Conservation (phyloP, 108 stramenopile genomes). For the Chaetoceros tenuissimus region DNA sequence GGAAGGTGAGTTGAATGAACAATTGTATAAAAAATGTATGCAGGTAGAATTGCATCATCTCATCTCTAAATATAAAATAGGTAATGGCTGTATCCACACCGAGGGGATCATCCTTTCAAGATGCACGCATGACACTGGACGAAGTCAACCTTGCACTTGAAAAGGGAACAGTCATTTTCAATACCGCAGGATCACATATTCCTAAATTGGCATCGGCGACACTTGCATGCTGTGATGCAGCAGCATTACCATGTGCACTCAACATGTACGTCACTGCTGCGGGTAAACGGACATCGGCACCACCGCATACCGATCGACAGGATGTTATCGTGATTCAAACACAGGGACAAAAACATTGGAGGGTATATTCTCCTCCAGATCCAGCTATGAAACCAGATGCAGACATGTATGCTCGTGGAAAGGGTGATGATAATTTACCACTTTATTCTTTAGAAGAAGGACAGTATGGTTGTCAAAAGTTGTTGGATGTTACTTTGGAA, state of each 20-base stretch:
- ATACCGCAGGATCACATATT: conserved; percentile 74
- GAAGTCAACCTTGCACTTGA: conserved; percentile 56
- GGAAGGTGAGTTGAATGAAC: conserved; percentile 33
- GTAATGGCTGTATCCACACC: conserved; percentile 60
- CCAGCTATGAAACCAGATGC: conserved; percentile 53
- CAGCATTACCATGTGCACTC: conserved; percentile 61
- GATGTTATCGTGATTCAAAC: conserved; percentile 90
- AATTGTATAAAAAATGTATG: neutral
- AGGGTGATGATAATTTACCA: conserved; percentile 69
- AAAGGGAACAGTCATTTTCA: conserved; percentile 81
- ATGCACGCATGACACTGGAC: conserved; percentile 65
- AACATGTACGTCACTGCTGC: conserved; percentile 84
- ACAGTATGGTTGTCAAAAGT: conserved; percentile 24
- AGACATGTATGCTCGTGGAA: conserved; percentile 87
- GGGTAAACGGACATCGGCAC: conserved; percentile 72
- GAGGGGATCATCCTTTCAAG: conserved; percentile 63
- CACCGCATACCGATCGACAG: conserved; percentile 93
- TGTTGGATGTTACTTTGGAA: conserved; percentile 52
- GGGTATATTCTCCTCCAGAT: conserved; percentile 57
- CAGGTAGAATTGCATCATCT: neutral
- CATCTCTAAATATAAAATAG: conserved; percentile 9
- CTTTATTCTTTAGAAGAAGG: conserved; percentile 52
- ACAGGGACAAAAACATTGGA: conserved; percentile 77
- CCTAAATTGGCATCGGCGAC: conserved; percentile 70
- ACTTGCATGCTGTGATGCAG: conserved; percentile 71